Conservation (phyloP, 805 yeast genomes). For the Wickerhamomyces silvicola region DNA sequence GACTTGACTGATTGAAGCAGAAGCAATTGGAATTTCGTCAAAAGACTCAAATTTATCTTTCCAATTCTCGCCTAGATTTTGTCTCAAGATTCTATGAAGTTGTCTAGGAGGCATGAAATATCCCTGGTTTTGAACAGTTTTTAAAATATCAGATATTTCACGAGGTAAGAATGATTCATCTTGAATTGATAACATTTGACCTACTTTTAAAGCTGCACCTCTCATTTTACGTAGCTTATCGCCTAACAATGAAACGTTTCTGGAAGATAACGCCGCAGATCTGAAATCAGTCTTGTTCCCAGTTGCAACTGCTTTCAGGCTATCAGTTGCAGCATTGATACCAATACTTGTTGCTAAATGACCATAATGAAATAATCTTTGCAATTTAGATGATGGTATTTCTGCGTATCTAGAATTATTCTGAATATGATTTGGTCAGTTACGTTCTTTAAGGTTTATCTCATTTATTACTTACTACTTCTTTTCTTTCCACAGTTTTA, state of each 20-base stretch:
- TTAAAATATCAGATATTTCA: conserved; percentile 73
- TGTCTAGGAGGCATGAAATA: conserved; percentile 96
- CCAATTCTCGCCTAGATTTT: conserved; percentile 80
- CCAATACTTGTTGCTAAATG: conserved; percentile 89
- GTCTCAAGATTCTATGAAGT: conserved; percentile 63
- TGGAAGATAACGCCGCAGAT: conserved; percentile 64
- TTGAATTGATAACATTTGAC: conserved; percentile 96
- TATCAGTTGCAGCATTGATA: conserved; percentile 72
- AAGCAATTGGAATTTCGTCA: conserved; percentile 88
- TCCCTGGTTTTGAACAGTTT: conserved; percentile 88
- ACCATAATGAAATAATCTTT: conserved; percentile 89
- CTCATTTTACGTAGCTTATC: conserved; percentile 88
- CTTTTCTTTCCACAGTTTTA: neutral
- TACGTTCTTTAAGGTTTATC: neutral
- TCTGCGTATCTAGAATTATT: conserved; percentile 54
- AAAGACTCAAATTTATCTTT: conserved; percentile 62
- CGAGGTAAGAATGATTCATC: conserved; percentile 79
- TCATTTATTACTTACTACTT: neutral
- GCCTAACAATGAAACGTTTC: conserved; percentile 83
- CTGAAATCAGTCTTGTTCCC: conserved; percentile 47
- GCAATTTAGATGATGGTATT: conserved; percentile 84
- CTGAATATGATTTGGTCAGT: conserved; percentile 15
- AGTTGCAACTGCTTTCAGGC: conserved; percentile 58
- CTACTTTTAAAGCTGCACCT: conserved; percentile 97
- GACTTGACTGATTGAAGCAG: conserved; percentile 97